Evolutionary conservation across 768 basidiomycete genomes (phyloP), one percentile per base, ranked within the genome.

Genomic region (Suillus plorans): DNA sequence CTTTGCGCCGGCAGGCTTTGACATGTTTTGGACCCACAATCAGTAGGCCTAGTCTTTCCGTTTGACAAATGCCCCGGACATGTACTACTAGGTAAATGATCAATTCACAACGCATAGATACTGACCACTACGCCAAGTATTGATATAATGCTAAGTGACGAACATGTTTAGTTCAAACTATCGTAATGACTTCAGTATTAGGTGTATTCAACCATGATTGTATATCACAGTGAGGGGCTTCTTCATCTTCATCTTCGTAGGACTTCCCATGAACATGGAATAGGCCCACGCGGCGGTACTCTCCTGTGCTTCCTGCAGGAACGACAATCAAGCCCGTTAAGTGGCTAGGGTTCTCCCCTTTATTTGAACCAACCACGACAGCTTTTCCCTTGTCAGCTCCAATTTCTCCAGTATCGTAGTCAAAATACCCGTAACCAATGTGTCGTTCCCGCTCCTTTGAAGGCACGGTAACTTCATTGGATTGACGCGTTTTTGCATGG

Each of bases 181-280:
- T 39, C 22, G 55, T 49, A 20, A 58, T 52, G 34, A 44, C 55
- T 5, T 36, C 34, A 49, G 36, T 49, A 31, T 31, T 7, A 45
- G 25, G 42, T 42, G 39, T 37, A 45, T 25, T 12, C 31, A 60
- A 34, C 58, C 31, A 62, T 12, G 59, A 60, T 16, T 14, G 47
- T 47, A 64, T n/a, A 3, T 64, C 60, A 20, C 58, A 42, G 20
- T 34, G 47, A n/a, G 47, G 34, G 13, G 63, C 60, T 22, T 61
- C 63, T 6, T 59, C 56, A 61, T 61, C 63, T 6, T 59, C 56
- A 49, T 64, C 59, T 16, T 61, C 60, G 18, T 42, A 41, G 36
- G 44, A 34, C 28, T 13, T 49, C 10, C 22, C 44, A 39, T 61
- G 14, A 2, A 60, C 12, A 37, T 22, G 5, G 41, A 63, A 47